Base-by-base conservation (phyloP, 306 rosid species). In the Prunus padus region DNA sequence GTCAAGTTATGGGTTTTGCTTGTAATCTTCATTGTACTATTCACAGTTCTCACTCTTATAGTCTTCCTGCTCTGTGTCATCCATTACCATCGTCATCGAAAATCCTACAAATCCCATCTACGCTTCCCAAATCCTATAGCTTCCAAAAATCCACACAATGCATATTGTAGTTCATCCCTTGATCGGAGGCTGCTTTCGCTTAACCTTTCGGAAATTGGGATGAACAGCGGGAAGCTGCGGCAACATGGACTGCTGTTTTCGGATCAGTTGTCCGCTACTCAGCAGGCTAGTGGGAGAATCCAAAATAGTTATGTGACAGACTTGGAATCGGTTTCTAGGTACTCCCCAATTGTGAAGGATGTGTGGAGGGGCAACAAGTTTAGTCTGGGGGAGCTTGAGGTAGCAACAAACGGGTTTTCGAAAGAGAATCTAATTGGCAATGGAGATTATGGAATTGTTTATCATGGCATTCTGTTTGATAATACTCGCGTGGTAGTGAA, bases 401-500 rank as follows among this genome's bases (percentile, higher is more conserved):
- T 78, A 26, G 90, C 89, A 42, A 87, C 93, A 0, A 75, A 89
- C 66, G 86, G 82, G 12, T 81, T 89, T 44, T 73, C 77, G 15
- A 64, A 61, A 80, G 81, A 81, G 31, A 87, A 86, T 77, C 66
- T 84, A 65, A 80, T 87, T 72, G 85, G 84, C 6, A 81, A 47
- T 49, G 93, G 86, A 11, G 85, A 75, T 56, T 71, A 44, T 72
- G 89, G 87, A 0, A 57, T 68, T 23, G 88, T 86, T 74, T 91
- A 86, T 86, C 84, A 33, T 11, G 97, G 89, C 30, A 70, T 77
- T 60, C 82, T 91, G 83, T 59, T 49, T 2, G 87, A 86, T 71
- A 68, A 72, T 72, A 66, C 76, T 5, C 71, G 80, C 11, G 92
- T 89, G 28, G 83, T 82, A 7, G 87, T 87, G 70, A 91, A 89